A percentile compares a stretch with the other conserved stretches of the same genome.
These are phyloP conservation scores for Fusarium buharicum DNA, from an alignment of 2,329 filamentous ascomycete species.

Conservation along the genomic window DNA sequence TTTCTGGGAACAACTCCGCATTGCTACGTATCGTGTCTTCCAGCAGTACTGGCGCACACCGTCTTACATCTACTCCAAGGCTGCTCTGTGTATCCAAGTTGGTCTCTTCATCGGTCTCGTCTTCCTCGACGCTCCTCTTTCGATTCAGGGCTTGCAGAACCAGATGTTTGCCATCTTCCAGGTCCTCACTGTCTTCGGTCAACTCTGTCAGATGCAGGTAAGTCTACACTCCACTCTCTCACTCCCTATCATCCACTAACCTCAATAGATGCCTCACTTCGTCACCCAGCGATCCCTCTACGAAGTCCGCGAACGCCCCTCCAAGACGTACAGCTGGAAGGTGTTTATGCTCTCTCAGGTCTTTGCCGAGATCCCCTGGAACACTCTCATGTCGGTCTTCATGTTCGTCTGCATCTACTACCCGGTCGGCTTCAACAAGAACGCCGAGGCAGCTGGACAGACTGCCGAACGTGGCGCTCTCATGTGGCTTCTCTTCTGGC, in stretches of 20 bases:
- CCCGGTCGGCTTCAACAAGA: constrained; percentile 78
- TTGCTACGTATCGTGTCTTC: constrained; percentile 79
- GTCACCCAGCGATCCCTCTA: constrained; percentile 83
- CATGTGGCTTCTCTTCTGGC: constrained; percentile 73
- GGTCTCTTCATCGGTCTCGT: constrained; percentile 84
- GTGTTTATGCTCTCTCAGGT: constrained; percentile 87
- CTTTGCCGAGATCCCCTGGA: constrained; percentile 86
- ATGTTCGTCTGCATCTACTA: constrained; percentile 89
- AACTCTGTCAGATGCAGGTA: constrained; percentile 67
- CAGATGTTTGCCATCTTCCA: constrained; percentile 90
- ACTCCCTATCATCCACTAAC: not conserved
- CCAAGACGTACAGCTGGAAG: constrained; percentile 86
- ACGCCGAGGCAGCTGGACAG: constrained; percentile 58
- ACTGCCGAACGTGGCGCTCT: constrained; percentile 66
- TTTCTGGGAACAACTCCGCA: constrained; percentile 72
- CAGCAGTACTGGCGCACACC: constrained; percentile 93
- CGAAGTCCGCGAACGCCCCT: constrained; percentile 85
- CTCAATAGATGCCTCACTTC: constrained; percentile 83
- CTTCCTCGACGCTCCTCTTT: constrained; percentile 77
- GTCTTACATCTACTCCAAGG: constrained; percentile 88
- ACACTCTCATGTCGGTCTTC: constrained; percentile 76
- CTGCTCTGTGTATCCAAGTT: constrained; percentile 70
- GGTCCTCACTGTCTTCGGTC: constrained; percentile 82
- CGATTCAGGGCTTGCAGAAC: constrained; percentile 83
- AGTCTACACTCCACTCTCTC: not conserved